Percentiles rank a stretch among this genome's conserved stretches.
Conservation (phyloP, 2,329 filamentous ascomycete genomes). For the Penicillium sclerotiorum region DNA sequence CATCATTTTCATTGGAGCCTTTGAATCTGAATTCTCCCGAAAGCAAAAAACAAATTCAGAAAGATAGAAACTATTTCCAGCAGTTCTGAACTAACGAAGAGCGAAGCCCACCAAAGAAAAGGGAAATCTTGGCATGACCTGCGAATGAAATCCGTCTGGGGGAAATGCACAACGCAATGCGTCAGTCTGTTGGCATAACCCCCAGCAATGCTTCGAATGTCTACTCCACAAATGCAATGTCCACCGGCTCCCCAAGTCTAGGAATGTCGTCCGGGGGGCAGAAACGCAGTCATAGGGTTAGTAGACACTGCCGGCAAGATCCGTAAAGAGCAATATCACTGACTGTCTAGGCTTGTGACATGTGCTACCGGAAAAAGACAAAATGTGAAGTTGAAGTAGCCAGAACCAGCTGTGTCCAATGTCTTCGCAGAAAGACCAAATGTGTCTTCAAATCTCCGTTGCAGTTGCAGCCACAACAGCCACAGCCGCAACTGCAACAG, state of each 20-base stretch:
- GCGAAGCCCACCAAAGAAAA: background rate
- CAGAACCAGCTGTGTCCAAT: constrained; percentile 72
- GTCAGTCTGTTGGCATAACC: constrained; percentile 16
- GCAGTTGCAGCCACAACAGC: no score
- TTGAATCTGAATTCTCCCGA: background rate
- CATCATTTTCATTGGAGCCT: background rate
- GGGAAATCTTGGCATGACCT: constrained; percentile 24
- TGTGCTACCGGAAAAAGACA: constrained; percentile 85
- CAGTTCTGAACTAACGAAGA: background rate
- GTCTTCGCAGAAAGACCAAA: constrained; percentile 90
- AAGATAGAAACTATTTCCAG: background rate
- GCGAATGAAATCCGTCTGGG: constrained; percentile 9
- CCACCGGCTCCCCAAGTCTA: background rate
- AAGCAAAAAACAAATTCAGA: background rate
- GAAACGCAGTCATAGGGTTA: constrained; percentile 16
- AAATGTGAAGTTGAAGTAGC: constrained; percentile 93
- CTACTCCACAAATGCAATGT: constrained; percentile 12
- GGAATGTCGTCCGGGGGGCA: background rate
- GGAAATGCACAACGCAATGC: constrained; percentile 23
- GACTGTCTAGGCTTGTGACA: constrained; percentile 72
- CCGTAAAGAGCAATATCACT: constrained; percentile 6
- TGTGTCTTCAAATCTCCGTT: constrained; percentile 79
- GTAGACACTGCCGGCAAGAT: background rate
- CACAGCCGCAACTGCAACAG: no score
- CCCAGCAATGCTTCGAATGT: constrained; percentile 13